Percentiles rank a stretch among this genome's conserved stretches.
Evolutionary conservation across 306 rosid species (phyloP).

Genomic region (Trifolium dubium): DNA sequence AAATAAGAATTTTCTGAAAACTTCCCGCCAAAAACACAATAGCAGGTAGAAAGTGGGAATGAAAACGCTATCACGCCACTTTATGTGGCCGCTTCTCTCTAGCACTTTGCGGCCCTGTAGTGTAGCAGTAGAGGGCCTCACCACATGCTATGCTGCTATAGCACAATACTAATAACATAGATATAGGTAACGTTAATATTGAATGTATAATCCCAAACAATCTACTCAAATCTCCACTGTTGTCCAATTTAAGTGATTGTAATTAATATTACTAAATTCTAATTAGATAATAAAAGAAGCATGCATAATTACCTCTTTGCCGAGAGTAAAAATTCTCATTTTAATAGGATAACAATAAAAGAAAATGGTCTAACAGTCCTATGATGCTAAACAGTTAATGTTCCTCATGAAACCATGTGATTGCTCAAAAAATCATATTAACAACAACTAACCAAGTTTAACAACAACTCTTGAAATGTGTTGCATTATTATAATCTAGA

Average conservation of each 20-base stretch:
- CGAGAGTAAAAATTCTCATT: neutral
- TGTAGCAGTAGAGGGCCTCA: too few relatives aligned
- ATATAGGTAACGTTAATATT: too few relatives aligned
- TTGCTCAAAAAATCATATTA: neutral
- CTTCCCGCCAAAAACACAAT: too few relatives aligned
- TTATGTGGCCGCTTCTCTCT: too few relatives aligned
- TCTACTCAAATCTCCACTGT: neutral
- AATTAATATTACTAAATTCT: neutral
- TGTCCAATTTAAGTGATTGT: neutral
- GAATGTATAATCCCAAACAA: neutral
- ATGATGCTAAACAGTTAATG: neutral
- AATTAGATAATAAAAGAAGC: neutral
- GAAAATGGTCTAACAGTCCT: neutral
- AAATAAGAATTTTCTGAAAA: too few relatives aligned
- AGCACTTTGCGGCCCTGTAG: too few relatives aligned
- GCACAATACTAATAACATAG: too few relatives aligned
- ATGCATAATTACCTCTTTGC: neutral
- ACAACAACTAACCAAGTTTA: conserved; percentile 17
- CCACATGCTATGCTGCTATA: too few relatives aligned
- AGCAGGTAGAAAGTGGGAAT: too few relatives aligned
- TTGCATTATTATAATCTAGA: conserved; percentile 15
- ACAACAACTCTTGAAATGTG: neutral
- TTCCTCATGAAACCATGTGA: conserved; percentile 4
- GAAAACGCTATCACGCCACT: too few relatives aligned
- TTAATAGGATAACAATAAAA: neutral